These are phyloP conservation scores for Cordyceps cateniannulata DNA, from an alignment of 2,329 filamentous ascomycete genomes.

Conservation along the genomic window DNA sequence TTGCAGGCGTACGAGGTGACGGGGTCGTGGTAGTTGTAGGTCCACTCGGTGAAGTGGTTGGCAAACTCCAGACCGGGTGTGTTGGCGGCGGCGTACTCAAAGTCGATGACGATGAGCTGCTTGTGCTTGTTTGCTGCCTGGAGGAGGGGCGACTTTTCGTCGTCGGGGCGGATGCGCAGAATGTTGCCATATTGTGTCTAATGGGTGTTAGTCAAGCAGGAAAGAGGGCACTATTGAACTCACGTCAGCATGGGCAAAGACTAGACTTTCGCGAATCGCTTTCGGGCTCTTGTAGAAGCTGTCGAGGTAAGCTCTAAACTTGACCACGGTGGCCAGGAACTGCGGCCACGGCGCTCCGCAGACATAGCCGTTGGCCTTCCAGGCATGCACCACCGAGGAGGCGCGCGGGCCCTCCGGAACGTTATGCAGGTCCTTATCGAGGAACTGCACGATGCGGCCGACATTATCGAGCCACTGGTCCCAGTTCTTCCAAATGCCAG, in stretches of 20 bases:
- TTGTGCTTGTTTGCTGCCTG: conserved; percentile 91
- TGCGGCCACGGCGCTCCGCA: conserved; percentile 77
- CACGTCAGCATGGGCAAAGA: conserved; percentile 98
- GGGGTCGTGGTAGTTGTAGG: conserved; percentile 89
- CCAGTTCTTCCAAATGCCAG: conserved; percentile 88
- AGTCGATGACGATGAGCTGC: conserved; percentile 94
- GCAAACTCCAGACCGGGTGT: conserved; percentile 83
- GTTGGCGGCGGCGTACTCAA: conserved; percentile 93
- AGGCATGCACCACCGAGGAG: conserved; percentile 36
- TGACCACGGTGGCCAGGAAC: conserved; percentile 69
- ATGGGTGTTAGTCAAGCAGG: background rate
- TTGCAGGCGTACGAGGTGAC: conserved; percentile 61
- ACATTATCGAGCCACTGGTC: conserved; percentile 77
- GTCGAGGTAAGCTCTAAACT: conserved; percentile 70
- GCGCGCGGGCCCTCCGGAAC: conserved; percentile 20
- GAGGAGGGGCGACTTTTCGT: conserved; percentile 77
- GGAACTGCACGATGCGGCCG: conserved; percentile 48
- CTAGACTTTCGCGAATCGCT: conserved; percentile 65
- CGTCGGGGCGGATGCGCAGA: conserved; percentile 61
- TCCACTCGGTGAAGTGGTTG: conserved; percentile 98
- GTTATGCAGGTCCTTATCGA: conserved; percentile 53
- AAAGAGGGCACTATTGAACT: conserved; percentile 26
- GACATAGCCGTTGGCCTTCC: conserved; percentile 67
- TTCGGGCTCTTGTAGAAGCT: conserved; percentile 61
- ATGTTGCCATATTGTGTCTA: conserved; percentile 99